Base-by-base conservation (phyloP, 192 early-diverging fungal species). In the Coemansia sp. region DNA sequence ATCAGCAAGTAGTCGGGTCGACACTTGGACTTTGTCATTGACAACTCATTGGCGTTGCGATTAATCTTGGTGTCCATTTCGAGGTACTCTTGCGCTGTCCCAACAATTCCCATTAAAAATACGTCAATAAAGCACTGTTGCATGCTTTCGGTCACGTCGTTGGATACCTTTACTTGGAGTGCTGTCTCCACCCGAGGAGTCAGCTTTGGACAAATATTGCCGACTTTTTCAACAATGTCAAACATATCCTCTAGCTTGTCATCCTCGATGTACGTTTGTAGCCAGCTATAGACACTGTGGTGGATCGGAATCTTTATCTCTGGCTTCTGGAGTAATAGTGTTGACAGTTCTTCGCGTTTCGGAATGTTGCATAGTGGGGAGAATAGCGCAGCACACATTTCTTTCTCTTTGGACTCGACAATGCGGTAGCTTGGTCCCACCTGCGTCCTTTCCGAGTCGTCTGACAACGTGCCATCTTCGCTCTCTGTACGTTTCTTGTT, bases 1-100 rank as follows among this genome's bases (percentile, higher is more conserved):
- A 58, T 31, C 51, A 70, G 48, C 44, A 80, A 57, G 21, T 71
- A 80, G 68, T 74, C 72, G 17, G 77, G 77, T 2, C 77, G 71
- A 34, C 50, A 37, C 24, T 40, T 50, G 9, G 20, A 6, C 17
- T 57, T 36, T 17, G 77, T 80, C 64, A 68, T 70, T 3, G 68
- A 73, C 8, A 25, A 15, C 50, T 80, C 77, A 17, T 63, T 46
- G 42, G 71, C 68, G 21, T 74, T 80, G 10, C 77, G 64, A 56
- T 80, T 73, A 17, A 80, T 49, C 42, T 52, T 59, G 31, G 67
- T 55, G 3, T 68, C 62, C 8, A 58, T 49, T 21, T 37, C 18
- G 24, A 65, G 21, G 46, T 80, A 44, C 37, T 70, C 65, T 46
- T 71, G 64, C 25, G 72, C 72, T 1, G 77, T 80, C 2, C 61